These are phyloP conservation scores for Linnemannia hyalina DNA, from an alignment of 192 early-diverging fungal species.

Conservation along the genomic window DNA sequence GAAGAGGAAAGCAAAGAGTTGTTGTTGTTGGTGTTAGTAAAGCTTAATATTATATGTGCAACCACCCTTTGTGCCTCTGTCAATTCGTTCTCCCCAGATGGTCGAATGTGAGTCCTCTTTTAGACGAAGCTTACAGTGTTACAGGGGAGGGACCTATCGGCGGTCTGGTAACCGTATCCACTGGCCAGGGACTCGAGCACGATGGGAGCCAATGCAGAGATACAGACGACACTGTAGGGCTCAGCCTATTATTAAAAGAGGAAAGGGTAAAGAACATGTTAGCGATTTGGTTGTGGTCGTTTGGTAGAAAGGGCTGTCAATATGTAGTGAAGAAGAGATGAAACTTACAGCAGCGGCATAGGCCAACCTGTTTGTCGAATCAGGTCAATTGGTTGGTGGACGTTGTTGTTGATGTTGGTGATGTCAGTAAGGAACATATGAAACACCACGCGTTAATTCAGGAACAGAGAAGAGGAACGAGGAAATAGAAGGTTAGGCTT, in stretches of 20 bases:
- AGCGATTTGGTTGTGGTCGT: background rate
- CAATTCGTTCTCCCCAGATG: background rate
- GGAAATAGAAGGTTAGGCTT: background rate
- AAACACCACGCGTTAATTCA: background rate
- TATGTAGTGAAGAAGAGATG: background rate
- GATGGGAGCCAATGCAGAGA: conserved; percentile 46
- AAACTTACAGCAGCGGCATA: conserved; percentile 52
- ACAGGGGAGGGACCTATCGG: conserved; percentile 21
- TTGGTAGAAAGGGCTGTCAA: background rate
- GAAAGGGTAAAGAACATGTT: background rate
- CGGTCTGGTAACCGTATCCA: conserved; percentile 36
- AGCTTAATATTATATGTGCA: background rate
- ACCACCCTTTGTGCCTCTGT: background rate
- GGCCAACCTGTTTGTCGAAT: conserved; percentile 31
- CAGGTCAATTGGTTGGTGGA: background rate
- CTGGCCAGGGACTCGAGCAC: conserved; percentile 47
- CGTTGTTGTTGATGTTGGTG: background rate
- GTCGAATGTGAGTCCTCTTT: too few relatives aligned
- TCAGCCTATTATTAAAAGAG: conserved; percentile 29
- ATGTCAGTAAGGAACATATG: background rate
- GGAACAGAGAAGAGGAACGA: background rate
- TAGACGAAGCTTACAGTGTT: conserved; percentile 37
- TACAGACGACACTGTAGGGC: conserved; percentile 52
- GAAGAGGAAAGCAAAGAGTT: background rate
- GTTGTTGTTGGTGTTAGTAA: background rate